Evolutionary conservation across 2,329 filamentous ascomycete genomes (phyloP).

Genomic region (Trichoderma sp.): DNA sequence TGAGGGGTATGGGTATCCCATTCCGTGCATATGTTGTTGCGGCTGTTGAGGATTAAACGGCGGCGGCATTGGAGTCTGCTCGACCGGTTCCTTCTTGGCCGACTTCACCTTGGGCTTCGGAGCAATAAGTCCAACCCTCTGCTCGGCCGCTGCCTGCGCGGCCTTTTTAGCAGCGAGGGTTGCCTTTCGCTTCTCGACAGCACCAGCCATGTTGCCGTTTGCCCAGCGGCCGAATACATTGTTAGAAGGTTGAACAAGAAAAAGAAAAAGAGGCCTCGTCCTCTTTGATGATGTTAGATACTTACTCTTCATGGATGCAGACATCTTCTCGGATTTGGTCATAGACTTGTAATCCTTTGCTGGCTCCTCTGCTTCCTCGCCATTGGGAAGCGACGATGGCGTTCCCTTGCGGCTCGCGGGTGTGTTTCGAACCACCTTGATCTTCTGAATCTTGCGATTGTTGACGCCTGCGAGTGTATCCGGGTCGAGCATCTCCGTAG

Average conservation of each 20-base stretch:
- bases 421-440: conserved; percentile 40
- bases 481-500: conserved; percentile 24
- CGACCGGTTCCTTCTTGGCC: conserved; percentile 36
- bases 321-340: conserved; percentile 68
- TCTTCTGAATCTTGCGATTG: conserved; percentile 40
- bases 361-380: conserved; percentile 42
- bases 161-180: conserved; percentile 62
- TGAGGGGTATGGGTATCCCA: conserved; percentile 32
- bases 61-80: conserved; percentile 28
- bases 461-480: conserved; percentile 25
- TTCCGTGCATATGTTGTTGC: conserved; percentile 33
- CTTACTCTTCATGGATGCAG: conserved; percentile 65
- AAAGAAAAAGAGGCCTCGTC: neutral
- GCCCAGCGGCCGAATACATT: conserved; percentile 52
- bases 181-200: conserved; percentile 62
- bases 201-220: conserved; percentile 60
- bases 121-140: conserved; percentile 38
- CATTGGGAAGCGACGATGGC: conserved; percentile 26
- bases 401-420: conserved; percentile 35
- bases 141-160: conserved; percentile 45
- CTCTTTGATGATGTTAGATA: neutral
- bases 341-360: conserved; percentile 60
- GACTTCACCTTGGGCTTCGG: conserved; percentile 43
- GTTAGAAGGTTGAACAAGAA: conserved; percentile 29
- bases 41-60: conserved; percentile 25